A percentile compares a stretch with the other conserved stretches of the same genome.
These are phyloP conservation scores for Hirsutella rhossiliensis DNA, from an alignment of 2,329 filamentous ascomycete genomes.

Conservation along the genomic window DNA sequence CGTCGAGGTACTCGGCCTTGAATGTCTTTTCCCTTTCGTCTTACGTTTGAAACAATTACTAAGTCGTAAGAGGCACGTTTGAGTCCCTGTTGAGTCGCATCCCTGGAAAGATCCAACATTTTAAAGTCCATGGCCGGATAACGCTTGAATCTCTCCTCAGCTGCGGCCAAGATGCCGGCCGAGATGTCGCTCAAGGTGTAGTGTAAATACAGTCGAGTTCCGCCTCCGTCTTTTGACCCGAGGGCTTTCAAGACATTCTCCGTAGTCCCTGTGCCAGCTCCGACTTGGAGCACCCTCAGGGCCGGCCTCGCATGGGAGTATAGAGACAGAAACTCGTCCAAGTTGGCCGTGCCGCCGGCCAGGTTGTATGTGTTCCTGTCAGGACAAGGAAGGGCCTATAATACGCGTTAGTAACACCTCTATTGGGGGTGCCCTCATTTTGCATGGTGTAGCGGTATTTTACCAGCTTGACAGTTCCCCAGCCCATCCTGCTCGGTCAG, in stretches of 20 bases:
- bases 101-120: slow-evolving; percentile 12
- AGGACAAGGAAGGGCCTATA: no score
- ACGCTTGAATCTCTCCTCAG: slow-evolving; percentile 8
- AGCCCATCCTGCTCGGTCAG: neutral
- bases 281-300: neutral
- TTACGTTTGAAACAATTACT: slow-evolving; percentile 3
- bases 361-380: neutral
- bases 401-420: no score
- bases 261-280: neutral
- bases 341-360: neutral
- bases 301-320: neutral
- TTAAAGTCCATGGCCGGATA: slow-evolving; percentile 5
- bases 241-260: neutral
- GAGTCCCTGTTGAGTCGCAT: slow-evolving; percentile 3
- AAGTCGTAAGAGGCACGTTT: slow-evolving; percentile 3
- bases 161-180: slow-evolving; percentile 9
- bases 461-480: no score
- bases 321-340: neutral
- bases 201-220: slow-evolving; percentile 1
- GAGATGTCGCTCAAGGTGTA: slow-evolving; percentile 15
- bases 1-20: no score
- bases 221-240: no score
- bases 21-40: no score
- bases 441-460: no score
- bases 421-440: no score